A percentile compares a stretch with the other conserved stretches of the same genome.
These are phyloP conservation scores for Kluyveromyces siamensis DNA, from an alignment of 805 yeast genomes.

Conservation along the genomic window DNA sequence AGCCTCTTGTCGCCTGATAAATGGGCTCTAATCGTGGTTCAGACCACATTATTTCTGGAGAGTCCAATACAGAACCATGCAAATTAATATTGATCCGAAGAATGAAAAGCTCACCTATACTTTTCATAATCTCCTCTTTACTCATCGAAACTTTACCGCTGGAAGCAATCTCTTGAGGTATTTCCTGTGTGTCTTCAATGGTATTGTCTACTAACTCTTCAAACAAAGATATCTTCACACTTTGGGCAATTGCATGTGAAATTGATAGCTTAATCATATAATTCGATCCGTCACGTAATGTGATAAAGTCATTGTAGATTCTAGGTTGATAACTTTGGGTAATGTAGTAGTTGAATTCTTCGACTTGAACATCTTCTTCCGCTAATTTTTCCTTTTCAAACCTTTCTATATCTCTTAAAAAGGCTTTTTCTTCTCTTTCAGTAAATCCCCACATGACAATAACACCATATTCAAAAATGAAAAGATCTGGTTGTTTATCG, in stretches of 20 bases:
- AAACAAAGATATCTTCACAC: conserved; percentile 88
- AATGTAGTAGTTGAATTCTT: conserved; percentile 90
- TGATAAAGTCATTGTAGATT: conserved; percentile 89
- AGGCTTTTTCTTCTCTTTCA: conserved; percentile 70
- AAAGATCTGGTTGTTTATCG: conserved; percentile 65
- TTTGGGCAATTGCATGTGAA: conserved; percentile 92
- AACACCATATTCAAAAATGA: conserved; percentile 95
- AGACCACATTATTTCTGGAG: conserved; percentile 98
- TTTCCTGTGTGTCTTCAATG: conserved; percentile 93
- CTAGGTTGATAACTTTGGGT: conserved; percentile 93
- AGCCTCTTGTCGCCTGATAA: conserved; percentile 94
- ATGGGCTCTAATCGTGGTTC: conserved; percentile 97
- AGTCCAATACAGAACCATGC: conserved; percentile 84
- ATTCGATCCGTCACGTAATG: conserved; percentile 78
- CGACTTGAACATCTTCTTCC: conserved; percentile 81
- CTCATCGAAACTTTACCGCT: conserved; percentile 94
- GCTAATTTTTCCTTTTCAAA: conserved; percentile 90
- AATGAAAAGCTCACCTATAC: conserved; percentile 92
- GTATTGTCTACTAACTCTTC: conserved; percentile 96
- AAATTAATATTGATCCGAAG: conserved; percentile 71
- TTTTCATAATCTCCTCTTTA: conserved; percentile 91
- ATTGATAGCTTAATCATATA: conserved; percentile 89
- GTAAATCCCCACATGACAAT: conserved; percentile 94
- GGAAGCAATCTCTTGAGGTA: conserved; percentile 90
- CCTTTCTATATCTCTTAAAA: conserved; percentile 74